Conservation (phyloP, 805 yeast genomes). For the Yarrowia sp. region DNA sequence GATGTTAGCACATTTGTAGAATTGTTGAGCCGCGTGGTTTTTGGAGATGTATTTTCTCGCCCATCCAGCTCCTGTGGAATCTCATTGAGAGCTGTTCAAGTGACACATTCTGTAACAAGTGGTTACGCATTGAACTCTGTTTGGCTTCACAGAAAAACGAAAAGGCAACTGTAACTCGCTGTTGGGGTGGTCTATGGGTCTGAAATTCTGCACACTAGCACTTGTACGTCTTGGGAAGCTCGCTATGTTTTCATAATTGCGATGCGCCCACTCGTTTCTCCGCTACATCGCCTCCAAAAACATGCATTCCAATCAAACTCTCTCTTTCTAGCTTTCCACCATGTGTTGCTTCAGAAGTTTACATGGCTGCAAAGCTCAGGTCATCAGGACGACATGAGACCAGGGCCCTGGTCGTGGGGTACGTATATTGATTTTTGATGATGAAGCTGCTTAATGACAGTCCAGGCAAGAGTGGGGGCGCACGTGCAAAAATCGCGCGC, state of each 20-base stretch:
- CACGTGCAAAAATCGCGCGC: neutral
- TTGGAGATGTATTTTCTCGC: too few relatives aligned
- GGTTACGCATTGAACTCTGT: slow-evolving; percentile 6
- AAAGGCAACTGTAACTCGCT: neutral
- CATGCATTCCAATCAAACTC: slow-evolving; percentile 8
- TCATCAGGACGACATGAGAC: slow-evolving; percentile 3
- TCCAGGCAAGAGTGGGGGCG: too few relatives aligned
- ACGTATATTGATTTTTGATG: neutral
- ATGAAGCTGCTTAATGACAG: too few relatives aligned
- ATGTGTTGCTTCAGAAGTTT: slow-evolving; percentile 12
- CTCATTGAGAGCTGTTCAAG: too few relatives aligned
- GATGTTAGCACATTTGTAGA: neutral
- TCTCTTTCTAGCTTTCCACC: neutral
- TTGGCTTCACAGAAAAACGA: neutral
- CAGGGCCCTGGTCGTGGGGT: slow-evolving; percentile 3
- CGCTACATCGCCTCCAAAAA: too few relatives aligned
- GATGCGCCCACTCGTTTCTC: too few relatives aligned
- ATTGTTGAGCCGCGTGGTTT: neutral
- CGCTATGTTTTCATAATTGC: too few relatives aligned
- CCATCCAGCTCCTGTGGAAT: too few relatives aligned
- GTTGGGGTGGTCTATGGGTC: too few relatives aligned
- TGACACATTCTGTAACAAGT: slow-evolving; percentile 3
- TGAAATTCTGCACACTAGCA: too few relatives aligned
- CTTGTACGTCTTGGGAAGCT: too few relatives aligned
- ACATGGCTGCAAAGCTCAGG: neutral